Conservation (phyloP, 2,329 filamentous ascomycete genomes). For the Trichoderma sp. region DNA sequence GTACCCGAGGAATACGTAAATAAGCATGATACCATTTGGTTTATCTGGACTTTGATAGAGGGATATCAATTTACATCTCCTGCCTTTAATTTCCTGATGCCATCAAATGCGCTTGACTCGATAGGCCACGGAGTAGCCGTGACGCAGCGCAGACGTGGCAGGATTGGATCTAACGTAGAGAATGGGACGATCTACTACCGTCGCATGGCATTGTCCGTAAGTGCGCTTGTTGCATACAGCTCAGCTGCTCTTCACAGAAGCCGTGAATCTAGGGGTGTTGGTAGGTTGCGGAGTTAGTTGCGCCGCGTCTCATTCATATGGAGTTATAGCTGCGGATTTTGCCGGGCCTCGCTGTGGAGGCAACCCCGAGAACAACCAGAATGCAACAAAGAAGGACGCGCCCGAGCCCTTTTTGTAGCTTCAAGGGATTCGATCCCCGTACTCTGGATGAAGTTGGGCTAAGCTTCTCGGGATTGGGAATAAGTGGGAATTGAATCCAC, state of each 20-base stretch:
- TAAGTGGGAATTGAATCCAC: not conserved
- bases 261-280: not conserved
- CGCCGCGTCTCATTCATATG: not conserved
- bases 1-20: not conserved
- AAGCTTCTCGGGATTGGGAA: conserved; percentile 2
- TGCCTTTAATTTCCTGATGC: not conserved
- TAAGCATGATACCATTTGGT: not conserved
- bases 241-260: not conserved
- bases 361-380: not conserved
- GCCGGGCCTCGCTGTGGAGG: not conserved
- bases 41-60: conserved; percentile 12
- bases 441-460: not conserved
- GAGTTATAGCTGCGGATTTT: not conserved
- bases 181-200: not conserved
- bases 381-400: not conserved
- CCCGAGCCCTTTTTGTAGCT: not conserved
- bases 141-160: not conserved
- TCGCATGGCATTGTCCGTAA: not conserved
- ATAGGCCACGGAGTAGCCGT: not conserved
- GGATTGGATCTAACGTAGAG: not conserved
- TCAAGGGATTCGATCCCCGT: not conserved
- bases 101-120: not conserved
- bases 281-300: not conserved
- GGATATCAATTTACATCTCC: not conserved
- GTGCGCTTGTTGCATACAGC: not conserved